phyloP scores from a whole-genome alignment of 1,139 yeast species.

The Geotrichum aggregatum region DNA sequence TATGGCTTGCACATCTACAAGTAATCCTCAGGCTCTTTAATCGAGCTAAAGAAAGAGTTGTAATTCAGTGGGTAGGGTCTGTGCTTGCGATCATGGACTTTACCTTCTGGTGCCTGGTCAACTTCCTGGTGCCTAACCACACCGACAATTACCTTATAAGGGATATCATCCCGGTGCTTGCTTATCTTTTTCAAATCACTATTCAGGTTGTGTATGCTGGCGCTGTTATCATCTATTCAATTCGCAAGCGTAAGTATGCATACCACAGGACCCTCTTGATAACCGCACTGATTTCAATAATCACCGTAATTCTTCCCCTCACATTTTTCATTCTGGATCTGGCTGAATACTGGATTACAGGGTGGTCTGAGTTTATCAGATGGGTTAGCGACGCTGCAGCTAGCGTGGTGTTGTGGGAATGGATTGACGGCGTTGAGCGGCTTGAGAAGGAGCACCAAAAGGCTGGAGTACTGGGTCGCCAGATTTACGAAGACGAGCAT shows the following conservation, averaged over 20 bases:
- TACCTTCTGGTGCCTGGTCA: conserved; percentile 25
- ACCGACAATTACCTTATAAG: conserved; percentile 40
- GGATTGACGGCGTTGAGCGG: conserved; percentile 69
- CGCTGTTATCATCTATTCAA: conserved; percentile 56
- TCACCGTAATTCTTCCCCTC: conserved; percentile 62
- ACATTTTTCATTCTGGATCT: conserved; percentile 76
- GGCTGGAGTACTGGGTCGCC: conserved; percentile 75
- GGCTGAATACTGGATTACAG: conserved; percentile 66
- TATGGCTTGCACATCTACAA: conserved; percentile 75
- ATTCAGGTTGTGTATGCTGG: conserved; percentile 69
- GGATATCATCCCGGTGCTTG: conserved; percentile 63
- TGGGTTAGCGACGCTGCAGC: conserved; percentile 49
- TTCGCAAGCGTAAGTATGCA: conserved; percentile 55
- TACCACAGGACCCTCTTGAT: conserved; percentile 49
- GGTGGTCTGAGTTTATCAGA: conserved; percentile 69
- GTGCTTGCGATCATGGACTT: conserved; percentile 46
- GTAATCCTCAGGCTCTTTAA: conserved; percentile 67
- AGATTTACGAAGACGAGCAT: conserved; percentile 65
- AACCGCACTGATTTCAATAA: conserved; percentile 54
- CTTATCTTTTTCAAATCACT: conserved; percentile 69
- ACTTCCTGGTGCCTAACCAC: conserved; percentile 32
- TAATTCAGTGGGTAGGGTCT: conserved; percentile 60
- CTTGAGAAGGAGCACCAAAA: conserved; percentile 65
- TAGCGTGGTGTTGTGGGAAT: conserved; percentile 81
- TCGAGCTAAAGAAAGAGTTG: conserved; percentile 62